Percentiles rank a stretch among this genome's conserved stretches.
Evolutionary conservation across 495 filamentous ascomycete genomes (phyloP).

Genomic region (Aspergillus sclerotiicarbonarius): DNA sequence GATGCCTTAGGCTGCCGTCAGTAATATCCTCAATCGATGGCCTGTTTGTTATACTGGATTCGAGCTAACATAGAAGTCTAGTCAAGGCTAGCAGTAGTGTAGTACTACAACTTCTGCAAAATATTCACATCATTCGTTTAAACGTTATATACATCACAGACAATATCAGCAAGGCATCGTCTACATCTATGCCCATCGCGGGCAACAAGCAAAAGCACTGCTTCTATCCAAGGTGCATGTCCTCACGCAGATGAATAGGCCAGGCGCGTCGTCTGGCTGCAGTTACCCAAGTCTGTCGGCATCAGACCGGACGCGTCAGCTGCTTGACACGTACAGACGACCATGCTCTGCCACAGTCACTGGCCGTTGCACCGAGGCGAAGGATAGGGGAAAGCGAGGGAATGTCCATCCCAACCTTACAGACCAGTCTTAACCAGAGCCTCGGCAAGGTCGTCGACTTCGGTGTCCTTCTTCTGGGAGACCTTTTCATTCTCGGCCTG

Average conservation of each 20-base stretch:
- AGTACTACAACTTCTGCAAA: not conserved
- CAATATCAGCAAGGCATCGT: not conserved
- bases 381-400: not conserved
- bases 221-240: not conserved
- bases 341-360: conserved; percentile 1
- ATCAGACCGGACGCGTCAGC: not conserved
- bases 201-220: not conserved
- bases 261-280: conserved; percentile 1
- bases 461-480: conserved; percentile 67
- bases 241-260: not conserved
- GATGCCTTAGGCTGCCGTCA: conserved; percentile 4
- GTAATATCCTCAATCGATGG: too few relatives aligned
- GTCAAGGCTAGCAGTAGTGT: not conserved
- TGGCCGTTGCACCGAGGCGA: not conserved
- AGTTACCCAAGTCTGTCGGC: not conserved
- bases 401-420: conserved; percentile 4
- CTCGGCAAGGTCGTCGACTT: conserved; percentile 78
- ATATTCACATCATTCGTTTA: conserved; percentile 4
- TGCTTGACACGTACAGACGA: not conserved
- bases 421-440: conserved; percentile 63
- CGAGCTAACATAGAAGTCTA: too few relatives aligned
- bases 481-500: conserved; percentile 72
- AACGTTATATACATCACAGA: conserved; percentile 12
- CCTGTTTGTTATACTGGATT: too few relatives aligned
- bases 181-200: not conserved